Base-by-base conservation (phyloP, 495 filamentous ascomycete species). In the Tetracladium marchalianum region DNA sequence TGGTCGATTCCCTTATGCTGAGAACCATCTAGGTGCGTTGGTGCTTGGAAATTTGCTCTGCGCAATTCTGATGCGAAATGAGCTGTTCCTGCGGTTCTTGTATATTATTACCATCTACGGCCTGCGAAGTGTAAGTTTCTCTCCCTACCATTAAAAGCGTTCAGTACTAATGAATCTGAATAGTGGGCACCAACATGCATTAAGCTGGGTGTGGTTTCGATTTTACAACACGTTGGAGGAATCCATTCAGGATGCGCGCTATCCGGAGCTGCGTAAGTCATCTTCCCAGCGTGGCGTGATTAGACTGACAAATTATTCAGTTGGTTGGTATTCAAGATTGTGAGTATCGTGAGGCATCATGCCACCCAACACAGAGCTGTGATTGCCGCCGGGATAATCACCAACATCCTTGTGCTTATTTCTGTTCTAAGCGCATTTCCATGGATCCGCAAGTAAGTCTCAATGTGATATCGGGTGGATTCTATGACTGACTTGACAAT, bases 211-310 rank as follows among this genome's bases (percentile, higher is more conserved):
- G 65, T 57, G 10, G 66, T 63, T 2, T 69, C 66, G 8, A 48
- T 66, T 34, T 43, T 69, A 41, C 66, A 69, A 50, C 66, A 69
- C 43, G 63, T 69, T 32, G 66, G 66, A 22, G 66, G 66, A 35
- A 67, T 69, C 31, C 66, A 69, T 52, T 69, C 66, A 1, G 66
- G 66, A 22, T 67, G 64, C 42, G 66, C 64, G 8, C 60, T 69
- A 18, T 69, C 66, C 17, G 66, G 66, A 10, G 63, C 65, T 46
- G 54, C 44, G 66, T 67, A 62, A 63, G 56, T 15, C 13, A 39
- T 41, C 37, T 22, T 34, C 43, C 10, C 44, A 41, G 44, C 11
- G 24, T 10, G 39, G 4, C 5, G 36, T 38, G 38, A 19, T 36
- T 31, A n/a, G 15, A 27, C 49, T 58, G 31, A 58, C 50, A 43